These are phyloP conservation scores for Aspergillus leporis DNA, from an alignment of 495 filamentous ascomycete species.

Conservation along the genomic window DNA sequence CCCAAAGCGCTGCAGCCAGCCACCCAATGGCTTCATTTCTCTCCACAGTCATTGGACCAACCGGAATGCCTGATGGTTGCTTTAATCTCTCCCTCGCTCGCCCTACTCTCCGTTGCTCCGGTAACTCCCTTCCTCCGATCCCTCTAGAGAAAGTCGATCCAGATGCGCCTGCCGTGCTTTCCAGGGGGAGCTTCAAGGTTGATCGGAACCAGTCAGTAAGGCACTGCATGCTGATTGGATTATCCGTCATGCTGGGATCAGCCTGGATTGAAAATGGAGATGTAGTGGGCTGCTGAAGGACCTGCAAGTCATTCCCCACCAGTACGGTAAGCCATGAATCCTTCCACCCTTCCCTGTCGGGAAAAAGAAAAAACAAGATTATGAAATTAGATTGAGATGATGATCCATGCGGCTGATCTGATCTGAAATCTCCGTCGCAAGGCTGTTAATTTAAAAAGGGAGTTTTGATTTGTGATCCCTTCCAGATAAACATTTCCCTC, in stretches of 20 bases:
- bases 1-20: neutral
- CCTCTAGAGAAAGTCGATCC: conserved; percentile 1
- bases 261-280: neutral
- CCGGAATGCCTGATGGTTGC: neutral
- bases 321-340: conserved; percentile 12
- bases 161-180: neutral
- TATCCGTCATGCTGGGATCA: neutral
- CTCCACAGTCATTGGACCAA: conserved; percentile 7
- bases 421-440: conserved; percentile 2
- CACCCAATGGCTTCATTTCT: conserved; percentile 7
- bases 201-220: conserved; percentile 9
- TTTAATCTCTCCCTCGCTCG: conserved; percentile 7
- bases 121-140: conserved; percentile 35
- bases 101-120: conserved; percentile 29
- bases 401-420: conserved; percentile 5
- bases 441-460: neutral
- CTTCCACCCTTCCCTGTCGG: neutral
- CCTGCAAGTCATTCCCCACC: conserved; percentile 25
- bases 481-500: neutral
- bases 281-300: neutral
- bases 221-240: conserved; percentile 7
- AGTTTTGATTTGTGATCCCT: neutral
- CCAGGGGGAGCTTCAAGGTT: conserved; percentile 4
- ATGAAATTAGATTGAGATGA: neutral
- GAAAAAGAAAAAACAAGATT: conserved; percentile 4